These are phyloP conservation scores for Thecaphora thlaspeos DNA, from an alignment of 1,284 basidiomycete genomes.

Conservation along the genomic window DNA sequence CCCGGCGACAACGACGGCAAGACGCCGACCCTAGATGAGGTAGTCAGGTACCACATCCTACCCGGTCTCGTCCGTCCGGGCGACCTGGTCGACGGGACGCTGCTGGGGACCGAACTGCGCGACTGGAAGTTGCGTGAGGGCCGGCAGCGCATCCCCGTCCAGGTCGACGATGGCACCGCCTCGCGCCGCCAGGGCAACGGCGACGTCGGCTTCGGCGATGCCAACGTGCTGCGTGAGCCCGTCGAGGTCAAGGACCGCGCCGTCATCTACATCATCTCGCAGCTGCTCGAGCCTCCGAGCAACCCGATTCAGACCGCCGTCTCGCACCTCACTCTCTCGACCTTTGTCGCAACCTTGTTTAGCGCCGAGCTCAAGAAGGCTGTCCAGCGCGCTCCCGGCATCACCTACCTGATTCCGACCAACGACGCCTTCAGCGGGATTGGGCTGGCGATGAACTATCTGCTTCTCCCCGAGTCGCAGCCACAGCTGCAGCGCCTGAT, in stretches of 20 bases:
- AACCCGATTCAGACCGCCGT: constrained; percentile 80
- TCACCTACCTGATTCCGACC: constrained; percentile 81
- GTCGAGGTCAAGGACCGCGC: constrained; percentile 71
- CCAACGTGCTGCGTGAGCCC: constrained; percentile 74
- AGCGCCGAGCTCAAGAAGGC: constrained; percentile 41
- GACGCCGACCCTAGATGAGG: constrained; percentile 24
- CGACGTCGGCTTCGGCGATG: constrained; percentile 76
- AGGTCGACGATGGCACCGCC: constrained; percentile 42
- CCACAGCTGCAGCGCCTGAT: constrained; percentile 78
- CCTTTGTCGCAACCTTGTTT: constrained; percentile 74
- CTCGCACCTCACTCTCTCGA: constrained; percentile 77
- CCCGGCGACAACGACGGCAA: constrained; percentile 3
- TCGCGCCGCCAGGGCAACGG: constrained; percentile 32
- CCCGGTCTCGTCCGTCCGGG: constrained; percentile 29
- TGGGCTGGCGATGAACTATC: constrained; percentile 83
- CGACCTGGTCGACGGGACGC: constrained; percentile 29
- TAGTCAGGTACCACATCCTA: constrained; percentile 51
- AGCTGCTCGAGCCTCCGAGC: constrained; percentile 75
- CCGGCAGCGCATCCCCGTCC: constrained; percentile 57
- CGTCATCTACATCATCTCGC: constrained; percentile 84
- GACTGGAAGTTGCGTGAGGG: constrained; percentile 56
- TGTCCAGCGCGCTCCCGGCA: constrained; percentile 63
- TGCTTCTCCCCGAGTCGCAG: constrained; percentile 67
- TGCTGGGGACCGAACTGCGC: constrained; percentile 46
- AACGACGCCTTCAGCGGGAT: constrained; percentile 84